Conservation (phyloP, 192 early-diverging fungal species). For the Bifiguratus adelaidae region DNA sequence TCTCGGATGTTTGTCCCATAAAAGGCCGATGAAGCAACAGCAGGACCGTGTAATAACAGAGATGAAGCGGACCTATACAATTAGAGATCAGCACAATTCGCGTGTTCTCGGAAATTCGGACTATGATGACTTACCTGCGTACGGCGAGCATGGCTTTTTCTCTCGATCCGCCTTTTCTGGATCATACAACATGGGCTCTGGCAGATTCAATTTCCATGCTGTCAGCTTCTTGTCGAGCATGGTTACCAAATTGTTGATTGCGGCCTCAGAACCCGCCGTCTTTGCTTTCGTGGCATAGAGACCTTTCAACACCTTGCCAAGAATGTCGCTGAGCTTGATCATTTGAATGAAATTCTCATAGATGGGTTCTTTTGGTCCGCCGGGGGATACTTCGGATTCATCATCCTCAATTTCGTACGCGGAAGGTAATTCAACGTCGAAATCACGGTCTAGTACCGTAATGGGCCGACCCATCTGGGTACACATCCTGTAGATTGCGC, state of each 20-base stretch:
- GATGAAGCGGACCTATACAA: conserved; percentile 7
- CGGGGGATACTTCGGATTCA: not conserved
- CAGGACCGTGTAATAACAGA: conserved; percentile 21
- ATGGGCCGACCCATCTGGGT: conserved; percentile 25
- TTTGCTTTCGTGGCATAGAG: conserved; percentile 21
- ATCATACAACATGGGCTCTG: conserved; percentile 12
- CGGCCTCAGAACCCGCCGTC: conserved; percentile 3
- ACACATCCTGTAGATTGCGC: conserved; percentile 1
- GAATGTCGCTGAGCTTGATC: conserved; percentile 20
- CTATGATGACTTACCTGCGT: conserved; percentile 1
- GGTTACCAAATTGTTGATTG: conserved; percentile 12
- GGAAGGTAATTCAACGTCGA: conserved; percentile 17
- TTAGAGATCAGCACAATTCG: not conserved
- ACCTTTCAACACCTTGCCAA: conserved; percentile 20
- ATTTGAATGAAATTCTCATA: conserved; percentile 22
- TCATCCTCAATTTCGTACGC: conserved; percentile 9
- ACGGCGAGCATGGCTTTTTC: not conserved
- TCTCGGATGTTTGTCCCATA: conserved; percentile 5
- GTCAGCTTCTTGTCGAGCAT: conserved; percentile 19
- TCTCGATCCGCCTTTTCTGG: not conserved
- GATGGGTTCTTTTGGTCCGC: conserved; percentile 1
- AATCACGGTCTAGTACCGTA: conserved; percentile 26
- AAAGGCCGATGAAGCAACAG: conserved; percentile 25
- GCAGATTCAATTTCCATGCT: conserved; percentile 20
- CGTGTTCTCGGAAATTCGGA: not conserved